Percentiles rank a stretch among this genome's conserved stretches.
phyloP scores from a whole-genome alignment of 176 grass and related monocot genomes.

The maize (Zea mays) region Zm-B73-REFERENCE-NAM-5.0 NC_050103.1:175971501-175972000 shows the following conservation, averaged over 20 bases:
- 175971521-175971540: slow-evolving; percentile 61
- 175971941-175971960: slow-evolving; percentile 62
- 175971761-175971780: slow-evolving; percentile 59
- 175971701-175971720: slow-evolving; percentile 43
- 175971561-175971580: slow-evolving; percentile 86
- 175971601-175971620: slow-evolving; percentile 90
- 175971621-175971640: slow-evolving; percentile 84
- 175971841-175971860: slow-evolving; percentile 69
- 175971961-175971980: slow-evolving; percentile 29
- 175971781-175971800: slow-evolving; percentile 54
- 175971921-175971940: slow-evolving; percentile 67
- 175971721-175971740: slow-evolving; percentile 54
- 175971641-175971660: slow-evolving; percentile 65
- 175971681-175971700: slow-evolving; percentile 60
- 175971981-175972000: slow-evolving; percentile 32
- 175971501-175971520: slow-evolving; percentile 56
- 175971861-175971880: slow-evolving; percentile 88
- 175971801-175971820: slow-evolving; percentile 57
- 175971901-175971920: slow-evolving; percentile 89
- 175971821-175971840: slow-evolving; percentile 77
- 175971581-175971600: slow-evolving; percentile 94
- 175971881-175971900: slow-evolving; percentile 95
- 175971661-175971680: slow-evolving; percentile 74
- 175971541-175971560: slow-evolving; percentile 67
- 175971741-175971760: slow-evolving; percentile 61